phyloP scores from a whole-genome alignment of 2,329 filamentous ascomycete genomes.

The Calonectria leucothoes region DNA sequence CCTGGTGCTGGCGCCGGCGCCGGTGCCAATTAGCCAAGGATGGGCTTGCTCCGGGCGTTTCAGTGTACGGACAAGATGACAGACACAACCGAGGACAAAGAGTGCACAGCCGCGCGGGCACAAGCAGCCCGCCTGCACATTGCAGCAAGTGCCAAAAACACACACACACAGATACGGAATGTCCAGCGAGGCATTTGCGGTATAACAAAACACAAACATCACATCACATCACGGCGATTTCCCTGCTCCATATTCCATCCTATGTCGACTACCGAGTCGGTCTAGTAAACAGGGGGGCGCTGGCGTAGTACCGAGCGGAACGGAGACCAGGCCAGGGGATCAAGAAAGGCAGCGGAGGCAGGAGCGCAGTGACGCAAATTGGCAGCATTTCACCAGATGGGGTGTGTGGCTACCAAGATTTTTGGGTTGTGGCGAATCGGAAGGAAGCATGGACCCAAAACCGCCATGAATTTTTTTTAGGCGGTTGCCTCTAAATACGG shows the following conservation, averaged over 20 bases:
- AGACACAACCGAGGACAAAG: neutral
- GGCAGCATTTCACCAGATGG: neutral
- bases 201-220: neutral
- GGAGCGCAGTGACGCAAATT: conserved; percentile 6
- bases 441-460: neutral
- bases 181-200: neutral
- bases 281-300: neutral
- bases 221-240: neutral
- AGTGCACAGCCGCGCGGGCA: neutral
- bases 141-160: neutral
- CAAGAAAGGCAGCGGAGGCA: neutral
- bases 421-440: neutral
- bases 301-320: neutral
- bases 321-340: neutral
- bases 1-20: neutral
- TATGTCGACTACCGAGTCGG: neutral
- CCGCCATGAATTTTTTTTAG: neutral
- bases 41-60: neutral
- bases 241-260: neutral
- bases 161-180: too few species aligned
- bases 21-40: neutral
- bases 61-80: neutral
- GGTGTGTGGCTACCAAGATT: neutral
- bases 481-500: neutral
- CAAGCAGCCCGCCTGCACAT: neutral